Conservation (phyloP, 169 alveolate species). For the Babesia gibsoni region DNA sequence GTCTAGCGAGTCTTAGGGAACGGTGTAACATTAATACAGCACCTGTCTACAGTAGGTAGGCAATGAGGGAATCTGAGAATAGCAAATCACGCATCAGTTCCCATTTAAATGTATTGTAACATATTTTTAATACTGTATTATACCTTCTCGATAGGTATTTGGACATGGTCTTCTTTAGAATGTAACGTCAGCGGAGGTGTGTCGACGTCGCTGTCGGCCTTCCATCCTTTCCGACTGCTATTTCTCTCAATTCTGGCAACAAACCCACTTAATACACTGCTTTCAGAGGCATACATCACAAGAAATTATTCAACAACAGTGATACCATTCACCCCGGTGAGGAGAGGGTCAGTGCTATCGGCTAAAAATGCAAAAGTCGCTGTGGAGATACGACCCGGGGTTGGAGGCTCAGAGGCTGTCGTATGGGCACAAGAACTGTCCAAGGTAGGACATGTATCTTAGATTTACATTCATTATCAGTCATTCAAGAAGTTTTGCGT, state of each 20-base stretch:
- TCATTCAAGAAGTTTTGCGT: constrained; percentile 41
- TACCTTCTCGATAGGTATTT: not conserved
- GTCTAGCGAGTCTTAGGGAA: too few species aligned
- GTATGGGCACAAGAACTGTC: constrained; percentile 61
- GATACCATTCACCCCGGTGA: too few species aligned
- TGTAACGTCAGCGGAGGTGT: not conserved
- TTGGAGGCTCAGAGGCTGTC: constrained; percentile 62
- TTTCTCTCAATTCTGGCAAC: too few species aligned
- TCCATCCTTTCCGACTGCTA: not conserved
- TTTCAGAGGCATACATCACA: too few species aligned
- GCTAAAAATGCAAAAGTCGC: constrained; percentile 25
- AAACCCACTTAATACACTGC: too few species aligned
- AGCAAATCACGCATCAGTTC: too few species aligned
- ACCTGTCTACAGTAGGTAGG: too few species aligned
- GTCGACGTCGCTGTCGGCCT: not conserved
- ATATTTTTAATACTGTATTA: not conserved
- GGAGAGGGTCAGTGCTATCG: not conserved
- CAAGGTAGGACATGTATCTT: constrained; percentile 16
- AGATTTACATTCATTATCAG: not conserved
- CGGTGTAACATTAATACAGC: too few species aligned
- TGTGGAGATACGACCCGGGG: constrained; percentile 62
- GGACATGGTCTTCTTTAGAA: not conserved
- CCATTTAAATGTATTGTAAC: not conserved
- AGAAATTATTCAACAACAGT: too few species aligned
- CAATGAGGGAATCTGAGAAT: too few species aligned